Evolutionary conservation across 805 yeast species (phyloP).

Genomic region (Myxozyma monticola): DNA sequence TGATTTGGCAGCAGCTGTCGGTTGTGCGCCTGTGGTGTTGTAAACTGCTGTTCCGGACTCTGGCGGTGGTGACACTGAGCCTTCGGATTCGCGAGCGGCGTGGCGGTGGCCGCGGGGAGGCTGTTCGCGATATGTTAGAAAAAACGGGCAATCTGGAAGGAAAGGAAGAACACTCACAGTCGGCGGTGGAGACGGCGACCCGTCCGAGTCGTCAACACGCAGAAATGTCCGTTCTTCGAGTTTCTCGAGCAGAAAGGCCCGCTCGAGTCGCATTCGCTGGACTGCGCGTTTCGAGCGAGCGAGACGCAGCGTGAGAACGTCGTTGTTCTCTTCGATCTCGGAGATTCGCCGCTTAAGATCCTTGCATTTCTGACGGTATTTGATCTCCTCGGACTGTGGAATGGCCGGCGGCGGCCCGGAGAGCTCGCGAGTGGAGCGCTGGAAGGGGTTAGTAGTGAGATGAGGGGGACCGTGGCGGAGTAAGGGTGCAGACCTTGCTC

Average conservation of each 20-base stretch:
- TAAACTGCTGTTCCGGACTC: conserved; percentile 4
- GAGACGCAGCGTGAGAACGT: conserved; percentile 68
- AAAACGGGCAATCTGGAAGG: not conserved
- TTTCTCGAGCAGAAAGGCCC: conserved; percentile 74
- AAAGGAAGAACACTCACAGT: conserved; percentile 22
- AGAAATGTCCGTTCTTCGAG: conserved; percentile 54
- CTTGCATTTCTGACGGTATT: conserved; percentile 64
- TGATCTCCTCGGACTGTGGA: conserved; percentile 37
- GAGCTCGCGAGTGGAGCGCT: not conserved
- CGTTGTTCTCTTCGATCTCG: conserved; percentile 40
- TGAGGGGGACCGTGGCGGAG: not conserved
- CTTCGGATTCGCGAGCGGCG: conserved; percentile 17
- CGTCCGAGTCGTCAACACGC: conserved; percentile 35
- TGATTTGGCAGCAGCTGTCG: not conserved
- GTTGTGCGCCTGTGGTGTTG: not conserved
- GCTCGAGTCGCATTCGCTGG: conserved; percentile 77
- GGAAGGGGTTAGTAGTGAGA: not conserved
- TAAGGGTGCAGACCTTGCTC: not conserved
- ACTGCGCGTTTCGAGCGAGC: conserved; percentile 74
- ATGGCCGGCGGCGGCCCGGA: conserved; percentile 21
- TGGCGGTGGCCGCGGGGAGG: conserved; percentile 18
- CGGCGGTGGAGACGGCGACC: conserved; percentile 37
- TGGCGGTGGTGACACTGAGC: conserved; percentile 11
- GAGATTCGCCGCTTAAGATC: conserved; percentile 54
- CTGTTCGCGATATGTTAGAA: conserved; percentile 6